phyloP scores from a whole-genome alignment of 768 basidiomycete species.

The Holtermannia corniformis region DNA sequence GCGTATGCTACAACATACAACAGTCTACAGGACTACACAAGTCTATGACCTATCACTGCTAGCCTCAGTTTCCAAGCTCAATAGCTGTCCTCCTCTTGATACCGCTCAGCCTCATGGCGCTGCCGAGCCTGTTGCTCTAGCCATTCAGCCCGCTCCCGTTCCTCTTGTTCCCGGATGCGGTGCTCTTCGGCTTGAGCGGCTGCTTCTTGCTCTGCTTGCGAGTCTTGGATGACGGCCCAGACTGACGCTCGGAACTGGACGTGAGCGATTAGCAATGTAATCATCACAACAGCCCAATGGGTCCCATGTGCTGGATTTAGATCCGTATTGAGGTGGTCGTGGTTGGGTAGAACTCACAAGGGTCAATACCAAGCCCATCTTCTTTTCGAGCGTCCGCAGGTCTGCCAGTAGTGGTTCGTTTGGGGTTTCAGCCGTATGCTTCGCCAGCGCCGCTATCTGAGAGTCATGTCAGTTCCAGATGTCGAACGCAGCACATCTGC shows the following conservation, averaged over 20 bases:
- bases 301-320: not conserved
- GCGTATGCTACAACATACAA: no score
- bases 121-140: not conserved
- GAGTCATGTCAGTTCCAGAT: conserved; percentile 3
- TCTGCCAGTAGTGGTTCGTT: conserved; percentile 67
- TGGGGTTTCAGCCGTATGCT: conserved; percentile 60
- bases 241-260: conserved; percentile 87
- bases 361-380: conserved; percentile 90
- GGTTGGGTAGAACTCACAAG: conserved; percentile 50
- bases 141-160: not conserved
- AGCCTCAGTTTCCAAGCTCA: no score
- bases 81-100: not conserved
- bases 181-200: not conserved
- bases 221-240: conserved; percentile 67
- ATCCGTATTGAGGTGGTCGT: no score
- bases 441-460: conserved; percentile 46
- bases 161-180: not conserved
- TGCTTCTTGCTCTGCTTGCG: conserved; percentile 36
- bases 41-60: no score
- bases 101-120: not conserved
- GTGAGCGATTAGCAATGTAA: not conserved
- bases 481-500: conserved; percentile 45
- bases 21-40: no score
- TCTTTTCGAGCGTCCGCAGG: conserved; percentile 73
- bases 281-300: not conserved